Evolutionary conservation across 768 basidiomycete genomes (phyloP), one percentile per base, ranked within the genome.

Genomic region (Tephrocybe sp.): DNA sequence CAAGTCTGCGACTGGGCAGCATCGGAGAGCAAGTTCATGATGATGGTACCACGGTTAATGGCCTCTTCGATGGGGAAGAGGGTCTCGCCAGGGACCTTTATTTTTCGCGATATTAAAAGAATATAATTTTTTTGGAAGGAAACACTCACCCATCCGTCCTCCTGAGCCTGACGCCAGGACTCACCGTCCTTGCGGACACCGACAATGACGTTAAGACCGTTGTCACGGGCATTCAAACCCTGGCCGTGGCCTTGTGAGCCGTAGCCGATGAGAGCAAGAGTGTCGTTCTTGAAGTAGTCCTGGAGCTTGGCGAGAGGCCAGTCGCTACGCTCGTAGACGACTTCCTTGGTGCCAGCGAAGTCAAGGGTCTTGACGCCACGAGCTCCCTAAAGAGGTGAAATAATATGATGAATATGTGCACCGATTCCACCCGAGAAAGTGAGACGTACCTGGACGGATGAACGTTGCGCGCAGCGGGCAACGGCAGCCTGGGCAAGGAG

Each of bases 241-340:
- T 98, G 97, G 17, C 97, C 97, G 71, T 98, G 97, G 36, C 96
- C 95, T 75, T 96, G 94, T 11, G 97, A 98, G 56, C 97, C 97
- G 68, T 99, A 98, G 53, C 97, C 97, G 62, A 98, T 98, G 73
- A 99, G 85, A 56, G 96, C 96, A 49, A 99, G 91, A 59, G 95
- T 98, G 73, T 99, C 97, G 67, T 98, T 90, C 75, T 98, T 98
- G 83, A 99, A 97, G 82, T 96, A 99, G 70, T 98, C 94, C 71
- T 98, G 96, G 67, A 99, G 86, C 76, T 92, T 98, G 55, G 93
- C 85, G 56, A 96, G 76, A 30, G 97, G 97, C 97, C 97, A 99
- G 82, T 99, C 97, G 61, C 81, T 82, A 58, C 92, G 91, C 76
- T 98, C 95, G 65, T 95, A 98, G 40, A 98, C 91, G 57, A 83